Conservation (phyloP, 495 filamentous ascomycete genomes). For the Daldinia caldariorum region DNA sequence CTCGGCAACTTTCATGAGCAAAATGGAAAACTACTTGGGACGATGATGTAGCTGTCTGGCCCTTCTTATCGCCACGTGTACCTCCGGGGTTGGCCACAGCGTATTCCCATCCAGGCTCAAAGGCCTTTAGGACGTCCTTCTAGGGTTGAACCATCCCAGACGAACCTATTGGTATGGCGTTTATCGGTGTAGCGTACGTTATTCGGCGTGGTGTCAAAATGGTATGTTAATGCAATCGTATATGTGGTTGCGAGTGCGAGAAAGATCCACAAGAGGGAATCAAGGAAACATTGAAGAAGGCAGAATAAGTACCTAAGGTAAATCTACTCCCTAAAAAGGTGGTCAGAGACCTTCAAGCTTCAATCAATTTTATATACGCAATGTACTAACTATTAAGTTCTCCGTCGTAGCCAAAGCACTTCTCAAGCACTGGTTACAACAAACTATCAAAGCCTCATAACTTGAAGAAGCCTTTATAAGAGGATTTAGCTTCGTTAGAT, state of each 20-base stretch:
- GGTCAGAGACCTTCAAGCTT: not conserved
- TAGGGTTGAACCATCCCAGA: not conserved
- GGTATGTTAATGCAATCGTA: not conserved
- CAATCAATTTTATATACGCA: not conserved
- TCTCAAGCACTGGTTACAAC: not conserved
- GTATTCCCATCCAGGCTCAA: not conserved
- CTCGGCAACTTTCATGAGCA: conserved; percentile 19
- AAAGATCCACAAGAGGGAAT: not conserved
- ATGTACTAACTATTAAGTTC: not conserved
- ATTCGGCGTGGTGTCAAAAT: not conserved
- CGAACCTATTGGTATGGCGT: not conserved
- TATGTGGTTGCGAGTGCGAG: not conserved
- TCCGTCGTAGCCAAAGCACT: not conserved
- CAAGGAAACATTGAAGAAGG: not conserved
- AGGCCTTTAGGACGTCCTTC: not conserved
- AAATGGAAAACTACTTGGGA: conserved; percentile 7
- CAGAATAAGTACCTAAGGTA: not conserved
- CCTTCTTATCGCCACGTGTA: not conserved
- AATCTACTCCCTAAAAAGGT: not conserved
- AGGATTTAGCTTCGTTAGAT: not conserved
- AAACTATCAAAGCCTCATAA: not conserved
- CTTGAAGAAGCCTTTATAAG: not conserved
- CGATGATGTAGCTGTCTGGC: conserved; percentile 3
- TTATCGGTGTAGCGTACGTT: not conserved
- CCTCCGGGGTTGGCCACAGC: not conserved